phyloP scores from a whole-genome alignment of 176 grass and related monocot species.

The Tillandsia leiboldiana region DNA sequence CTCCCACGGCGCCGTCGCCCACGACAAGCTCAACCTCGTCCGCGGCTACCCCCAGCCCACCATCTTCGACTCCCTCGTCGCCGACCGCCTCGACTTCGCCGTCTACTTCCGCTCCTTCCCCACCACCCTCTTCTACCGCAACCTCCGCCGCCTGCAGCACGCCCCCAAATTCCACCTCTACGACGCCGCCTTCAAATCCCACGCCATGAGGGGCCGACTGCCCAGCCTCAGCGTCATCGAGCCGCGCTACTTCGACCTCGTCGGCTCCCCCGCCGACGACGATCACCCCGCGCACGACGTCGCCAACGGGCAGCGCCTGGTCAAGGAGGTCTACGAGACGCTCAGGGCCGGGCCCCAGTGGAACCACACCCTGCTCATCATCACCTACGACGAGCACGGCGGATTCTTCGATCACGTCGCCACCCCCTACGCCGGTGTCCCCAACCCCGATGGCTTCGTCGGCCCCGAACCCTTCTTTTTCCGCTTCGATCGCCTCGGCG shows the following conservation, averaged over 20 bases:
- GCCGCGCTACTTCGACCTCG: conserved; percentile 74
- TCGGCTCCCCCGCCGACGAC: conserved; percentile 52
- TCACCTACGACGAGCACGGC: conserved; percentile 94
- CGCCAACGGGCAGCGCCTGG: conserved; percentile 62
- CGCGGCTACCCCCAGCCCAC: conserved; percentile 80
- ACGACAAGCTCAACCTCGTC: conserved; percentile 63
- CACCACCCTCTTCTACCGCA: conserved; percentile 78
- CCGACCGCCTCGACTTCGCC: conserved; percentile 38
- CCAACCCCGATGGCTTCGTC: conserved; percentile 63
- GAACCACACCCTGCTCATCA: conserved; percentile 60
- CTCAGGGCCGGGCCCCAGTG: conserved; percentile 68
- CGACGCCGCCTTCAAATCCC: conserved; percentile 32
- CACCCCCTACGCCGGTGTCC: conserved; percentile 59
- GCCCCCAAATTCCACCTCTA: conserved; percentile 46
- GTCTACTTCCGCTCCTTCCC: conserved; percentile 86
- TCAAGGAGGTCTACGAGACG: conserved; percentile 90
- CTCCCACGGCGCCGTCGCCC: conserved; percentile 64
- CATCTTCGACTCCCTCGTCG: conserved; percentile 76
- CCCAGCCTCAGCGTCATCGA: conserved; percentile 67
- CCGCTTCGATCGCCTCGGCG: conserved; percentile 72
- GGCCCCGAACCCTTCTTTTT: conserved; percentile 69
- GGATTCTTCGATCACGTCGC: conserved; percentile 85
- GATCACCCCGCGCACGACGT: conserved; percentile 93
- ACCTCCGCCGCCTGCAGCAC: conserved; percentile 44
- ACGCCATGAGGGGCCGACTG: conserved; percentile 42